phyloP scores from a whole-genome alignment of 1,284 basidiomycete genomes.

The Stygiomarasmius scandens region DNA sequence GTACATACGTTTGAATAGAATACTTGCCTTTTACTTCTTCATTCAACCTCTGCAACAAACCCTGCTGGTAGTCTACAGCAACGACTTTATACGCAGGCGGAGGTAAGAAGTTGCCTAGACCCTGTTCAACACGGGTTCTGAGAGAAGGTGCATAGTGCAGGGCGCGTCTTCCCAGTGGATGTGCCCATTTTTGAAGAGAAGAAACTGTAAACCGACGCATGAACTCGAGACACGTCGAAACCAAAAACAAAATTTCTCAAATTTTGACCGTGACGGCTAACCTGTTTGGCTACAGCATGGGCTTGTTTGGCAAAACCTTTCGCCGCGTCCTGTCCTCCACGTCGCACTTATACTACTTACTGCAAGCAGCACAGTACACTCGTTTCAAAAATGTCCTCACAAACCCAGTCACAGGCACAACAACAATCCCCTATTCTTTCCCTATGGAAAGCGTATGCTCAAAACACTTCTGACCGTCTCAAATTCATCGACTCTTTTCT shows the following conservation, averaged over 20 bases:
- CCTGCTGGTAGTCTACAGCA: slow-evolving; percentile 81
- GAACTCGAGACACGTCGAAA: background rate
- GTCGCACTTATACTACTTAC: no score
- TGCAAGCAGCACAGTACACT: no score
- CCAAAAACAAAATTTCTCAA: background rate
- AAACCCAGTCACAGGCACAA: no score
- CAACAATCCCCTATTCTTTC: slow-evolving; percentile 49
- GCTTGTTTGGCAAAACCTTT: slow-evolving; percentile 32
- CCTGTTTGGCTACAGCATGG: slow-evolving; percentile 25
- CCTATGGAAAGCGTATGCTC: slow-evolving; percentile 78
- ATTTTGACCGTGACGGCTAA: slow-evolving; percentile 20
- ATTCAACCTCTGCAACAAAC: slow-evolving; percentile 74
- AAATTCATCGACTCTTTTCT: slow-evolving; percentile 95
- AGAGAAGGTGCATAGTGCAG: slow-evolving; percentile 61
- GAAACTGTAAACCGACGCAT: background rate
- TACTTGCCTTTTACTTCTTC: slow-evolving; percentile 70
- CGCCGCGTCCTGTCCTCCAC: slow-evolving; percentile 19
- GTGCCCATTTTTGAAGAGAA: background rate
- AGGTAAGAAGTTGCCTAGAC: slow-evolving; percentile 76
- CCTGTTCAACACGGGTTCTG: slow-evolving; percentile 67
- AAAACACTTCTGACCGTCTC: slow-evolving; percentile 79
- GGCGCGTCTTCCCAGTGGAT: background rate
- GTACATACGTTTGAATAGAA: background rate
- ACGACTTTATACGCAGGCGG: slow-evolving; percentile 67
- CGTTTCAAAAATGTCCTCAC: no score